These are phyloP conservation scores for Hyphopichia pseudoburtonii DNA, from an alignment of 1,139 yeast species.

Conservation along the genomic window DNA sequence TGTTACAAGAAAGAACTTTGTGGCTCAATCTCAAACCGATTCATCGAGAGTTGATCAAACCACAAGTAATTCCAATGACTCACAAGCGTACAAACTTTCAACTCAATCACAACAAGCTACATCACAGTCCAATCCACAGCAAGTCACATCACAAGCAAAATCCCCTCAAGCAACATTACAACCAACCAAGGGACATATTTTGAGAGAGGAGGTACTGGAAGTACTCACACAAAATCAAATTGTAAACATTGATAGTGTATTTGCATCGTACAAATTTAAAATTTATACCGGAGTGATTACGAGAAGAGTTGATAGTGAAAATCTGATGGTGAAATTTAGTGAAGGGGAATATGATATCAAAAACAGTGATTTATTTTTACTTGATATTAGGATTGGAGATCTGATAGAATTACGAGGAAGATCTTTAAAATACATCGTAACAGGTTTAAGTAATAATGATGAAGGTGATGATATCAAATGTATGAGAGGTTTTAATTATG, in stretches of 20 bases:
- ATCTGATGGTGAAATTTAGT: conserved; percentile 32
- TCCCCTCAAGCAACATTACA: too few species aligned
- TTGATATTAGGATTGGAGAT: conserved; percentile 42
- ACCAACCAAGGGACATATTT: conserved; percentile 4
- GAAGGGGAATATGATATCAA: conserved; percentile 32
- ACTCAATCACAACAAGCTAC: too few species aligned
- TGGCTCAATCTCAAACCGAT: conserved; percentile 1
- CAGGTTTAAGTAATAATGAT: conserved; percentile 37
- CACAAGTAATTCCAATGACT: not conserved
- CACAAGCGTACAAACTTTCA: too few species aligned
- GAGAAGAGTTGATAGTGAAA: conserved; percentile 17
- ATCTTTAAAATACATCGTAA: conserved; percentile 33
- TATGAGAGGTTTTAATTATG: conserved; percentile 58
- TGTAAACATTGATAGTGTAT: conserved; percentile 25
- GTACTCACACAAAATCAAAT: conserved; percentile 19
- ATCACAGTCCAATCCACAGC: too few species aligned
- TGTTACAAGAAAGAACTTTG: conserved; percentile 1
- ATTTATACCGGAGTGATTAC: conserved; percentile 33
- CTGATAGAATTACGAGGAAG: conserved; percentile 18
- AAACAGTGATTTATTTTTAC: conserved; percentile 27
- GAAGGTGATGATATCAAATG: conserved; percentile 37
- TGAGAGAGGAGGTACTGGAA: conserved; percentile 22
- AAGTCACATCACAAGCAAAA: conserved; percentile 1
- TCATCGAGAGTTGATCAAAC: conserved; percentile 1
- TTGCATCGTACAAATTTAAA: conserved; percentile 39